Evolutionary conservation across 345 rosid species (phyloP).

Genomic region (Eucalyptus melliodora): DNA sequence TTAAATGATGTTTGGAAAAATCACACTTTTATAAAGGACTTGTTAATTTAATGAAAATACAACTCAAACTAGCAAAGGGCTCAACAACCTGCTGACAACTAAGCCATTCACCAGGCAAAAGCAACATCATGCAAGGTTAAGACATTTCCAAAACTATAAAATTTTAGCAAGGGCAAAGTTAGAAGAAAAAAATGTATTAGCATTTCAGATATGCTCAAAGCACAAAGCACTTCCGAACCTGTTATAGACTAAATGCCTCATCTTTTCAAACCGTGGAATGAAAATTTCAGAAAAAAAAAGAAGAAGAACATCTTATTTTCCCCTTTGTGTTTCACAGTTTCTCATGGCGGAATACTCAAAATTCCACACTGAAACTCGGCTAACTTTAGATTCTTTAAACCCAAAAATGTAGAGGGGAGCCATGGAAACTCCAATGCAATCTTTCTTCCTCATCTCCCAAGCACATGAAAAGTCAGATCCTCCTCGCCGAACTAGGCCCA

Average conservation of each 20-base stretch:
- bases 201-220: not conserved
- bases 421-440: not conserved
- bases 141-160: no score
- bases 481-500: not conserved
- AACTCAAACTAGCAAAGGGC: not conserved
- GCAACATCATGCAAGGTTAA: rapidly evolving
- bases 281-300: no score
- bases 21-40: not conserved
- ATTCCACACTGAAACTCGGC: not conserved
- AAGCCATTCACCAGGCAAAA: rapidly evolving
- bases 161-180: not conserved
- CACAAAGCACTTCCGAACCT: no score
- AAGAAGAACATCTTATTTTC: not conserved
- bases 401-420: not conserved
- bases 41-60: no score
- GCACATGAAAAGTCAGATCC: not conserved
- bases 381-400: not conserved
- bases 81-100: not conserved
- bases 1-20: not conserved
- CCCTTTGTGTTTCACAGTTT: not conserved
- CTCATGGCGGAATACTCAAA: not conserved
- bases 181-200: no score
- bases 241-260: rapidly evolving
- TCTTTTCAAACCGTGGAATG: rapidly evolving
- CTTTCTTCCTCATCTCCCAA: not conserved